phyloP scores from a whole-genome alignment of 1,284 basidiomycete species.

The Butyriboletus appendiculatus region DNA sequence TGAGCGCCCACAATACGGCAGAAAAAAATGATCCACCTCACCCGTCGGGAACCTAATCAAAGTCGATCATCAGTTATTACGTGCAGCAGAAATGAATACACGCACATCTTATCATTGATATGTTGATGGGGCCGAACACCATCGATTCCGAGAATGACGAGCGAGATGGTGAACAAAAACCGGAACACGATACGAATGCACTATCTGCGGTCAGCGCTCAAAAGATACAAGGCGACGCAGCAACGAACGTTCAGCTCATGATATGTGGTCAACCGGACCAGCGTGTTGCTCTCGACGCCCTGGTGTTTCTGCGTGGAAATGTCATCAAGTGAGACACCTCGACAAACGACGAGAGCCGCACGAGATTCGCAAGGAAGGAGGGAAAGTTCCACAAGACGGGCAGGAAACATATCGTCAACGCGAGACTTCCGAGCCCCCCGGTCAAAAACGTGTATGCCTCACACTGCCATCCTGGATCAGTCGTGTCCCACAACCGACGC shows the following conservation, averaged over 20 bases:
- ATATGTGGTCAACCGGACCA: constrained; percentile 73
- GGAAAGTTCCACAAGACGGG: constrained; percentile 74
- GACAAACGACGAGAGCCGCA: constrained; percentile 34
- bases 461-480: constrained; percentile 43
- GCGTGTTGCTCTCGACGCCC: constrained; percentile 57
- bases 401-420: constrained; percentile 67
- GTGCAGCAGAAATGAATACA: not conserved
- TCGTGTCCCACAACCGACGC: not conserved
- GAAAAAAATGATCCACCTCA: constrained; percentile 2
- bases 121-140: constrained; percentile 60
- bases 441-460: constrained; percentile 69
- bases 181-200: constrained; percentile 69
- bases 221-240: not conserved
- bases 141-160: constrained; percentile 66
- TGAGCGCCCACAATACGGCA: not conserved
- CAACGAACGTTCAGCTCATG: constrained; percentile 72
- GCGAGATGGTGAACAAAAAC: constrained; percentile 62
- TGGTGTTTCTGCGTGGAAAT: constrained; percentile 46
- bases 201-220: constrained; percentile 36
- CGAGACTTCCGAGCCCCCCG: constrained; percentile 66
- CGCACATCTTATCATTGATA: constrained; percentile 61
- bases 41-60: constrained; percentile 34
- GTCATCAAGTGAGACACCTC: not conserved
- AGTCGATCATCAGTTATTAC: not conserved
- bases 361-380: constrained; percentile 58